Evolutionary conservation across 305 asterid genomes (phyloP).

Genomic region (Fraxinus baroniana): DNA sequence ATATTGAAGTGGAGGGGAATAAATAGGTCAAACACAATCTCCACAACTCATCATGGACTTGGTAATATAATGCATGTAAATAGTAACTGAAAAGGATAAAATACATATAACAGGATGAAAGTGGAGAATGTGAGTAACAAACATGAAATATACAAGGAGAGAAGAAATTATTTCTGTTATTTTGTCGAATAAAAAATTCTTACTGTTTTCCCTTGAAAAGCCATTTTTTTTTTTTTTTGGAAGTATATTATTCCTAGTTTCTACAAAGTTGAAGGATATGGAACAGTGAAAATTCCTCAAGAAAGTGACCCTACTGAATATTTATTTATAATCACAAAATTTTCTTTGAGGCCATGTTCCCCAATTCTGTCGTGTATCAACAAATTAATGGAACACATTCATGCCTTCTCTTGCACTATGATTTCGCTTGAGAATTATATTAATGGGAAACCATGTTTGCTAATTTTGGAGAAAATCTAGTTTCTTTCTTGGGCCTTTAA

Average conservation of each 20-base stretch:
- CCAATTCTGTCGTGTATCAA: background rate
- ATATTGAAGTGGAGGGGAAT: background rate
- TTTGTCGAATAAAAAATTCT: background rate
- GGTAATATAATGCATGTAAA: constrained; percentile 3
- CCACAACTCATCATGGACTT: background rate
- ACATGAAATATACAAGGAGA: background rate
- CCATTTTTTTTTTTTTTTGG: background rate
- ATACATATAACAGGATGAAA: background rate
- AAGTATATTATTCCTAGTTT: background rate
- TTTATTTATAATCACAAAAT: background rate
- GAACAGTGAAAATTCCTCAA: background rate
- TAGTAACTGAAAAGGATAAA: background rate
- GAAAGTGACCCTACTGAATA: background rate
- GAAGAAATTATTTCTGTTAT: background rate
- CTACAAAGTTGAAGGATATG: background rate
- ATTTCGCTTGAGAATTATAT: background rate
- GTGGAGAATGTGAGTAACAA: background rate
- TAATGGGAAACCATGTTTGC: background rate
- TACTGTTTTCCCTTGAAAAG: background rate
- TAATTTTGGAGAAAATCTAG: background rate
- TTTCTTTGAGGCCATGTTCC: background rate
- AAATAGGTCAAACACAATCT: background rate
- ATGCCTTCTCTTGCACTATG: background rate
- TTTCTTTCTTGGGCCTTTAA: background rate
- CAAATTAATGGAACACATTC: background rate